Conservation (phyloP, 768 basidiomycete species). For the Xerocomellus dryophilus region DNA sequence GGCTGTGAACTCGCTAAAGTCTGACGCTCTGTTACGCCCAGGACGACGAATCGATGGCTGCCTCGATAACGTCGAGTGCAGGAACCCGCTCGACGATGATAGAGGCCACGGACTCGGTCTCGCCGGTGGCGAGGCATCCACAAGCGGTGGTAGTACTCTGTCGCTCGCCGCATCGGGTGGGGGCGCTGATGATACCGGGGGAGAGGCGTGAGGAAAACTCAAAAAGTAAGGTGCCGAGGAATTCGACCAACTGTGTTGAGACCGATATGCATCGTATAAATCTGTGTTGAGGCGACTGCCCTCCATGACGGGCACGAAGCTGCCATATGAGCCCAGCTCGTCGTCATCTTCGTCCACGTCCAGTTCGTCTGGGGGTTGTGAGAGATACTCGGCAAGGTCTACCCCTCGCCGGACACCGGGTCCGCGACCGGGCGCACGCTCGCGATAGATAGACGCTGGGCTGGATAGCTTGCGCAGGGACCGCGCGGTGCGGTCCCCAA, state of each 20-base stretch:
- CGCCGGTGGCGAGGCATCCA: constrained; percentile 25
- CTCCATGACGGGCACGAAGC: constrained; percentile 40
- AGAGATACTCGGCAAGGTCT: constrained; percentile 51
- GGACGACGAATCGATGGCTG: constrained; percentile 63
- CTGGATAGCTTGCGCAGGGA: constrained; percentile 56
- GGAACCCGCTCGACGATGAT: constrained; percentile 22
- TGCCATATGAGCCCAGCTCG: constrained; percentile 46
- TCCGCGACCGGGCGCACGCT: constrained; percentile 38
- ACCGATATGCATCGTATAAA: constrained; percentile 60
- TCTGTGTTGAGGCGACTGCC: constrained; percentile 57
- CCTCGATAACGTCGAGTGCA: constrained; percentile 43
- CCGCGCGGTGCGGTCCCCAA: constrained; percentile 66
- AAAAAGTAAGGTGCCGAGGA: constrained; percentile 25
- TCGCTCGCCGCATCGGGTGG: constrained; percentile 23
- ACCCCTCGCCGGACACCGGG: constrained; percentile 29
- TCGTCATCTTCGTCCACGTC: constrained; percentile 70
- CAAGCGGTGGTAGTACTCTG: constrained; percentile 28
- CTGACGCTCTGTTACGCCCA: constrained; percentile 50
- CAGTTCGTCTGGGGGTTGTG: constrained; percentile 52
- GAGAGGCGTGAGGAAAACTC: constrained; percentile 23
- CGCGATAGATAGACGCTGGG: constrained; percentile 53
- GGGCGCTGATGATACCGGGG: constrained; percentile 28
- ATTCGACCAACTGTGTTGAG: constrained; percentile 34
- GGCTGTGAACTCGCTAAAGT: constrained; percentile 71
- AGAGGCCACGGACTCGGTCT: constrained; percentile 22